Evolutionary conservation across 257 asterid species (phyloP).

Genomic region (Nicotiana noctiflora): DNA sequence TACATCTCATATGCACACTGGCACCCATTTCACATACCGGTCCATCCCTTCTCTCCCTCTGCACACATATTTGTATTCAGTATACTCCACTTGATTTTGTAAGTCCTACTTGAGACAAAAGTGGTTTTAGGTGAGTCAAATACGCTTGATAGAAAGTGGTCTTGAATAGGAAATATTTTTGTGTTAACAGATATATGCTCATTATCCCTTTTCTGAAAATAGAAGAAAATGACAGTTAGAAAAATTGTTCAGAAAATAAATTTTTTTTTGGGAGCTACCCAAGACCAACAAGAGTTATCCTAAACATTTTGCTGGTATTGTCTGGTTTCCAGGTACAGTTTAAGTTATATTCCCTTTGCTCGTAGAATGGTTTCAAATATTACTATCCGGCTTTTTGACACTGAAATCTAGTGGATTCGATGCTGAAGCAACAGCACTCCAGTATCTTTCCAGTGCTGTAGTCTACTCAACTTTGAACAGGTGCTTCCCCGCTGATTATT

Average conservation of each 20-base stretch:
- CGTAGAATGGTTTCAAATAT: slow-evolving; percentile 76
- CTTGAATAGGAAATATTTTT: background rate
- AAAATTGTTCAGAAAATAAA: background rate
- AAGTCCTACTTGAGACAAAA: background rate
- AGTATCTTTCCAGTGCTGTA: background rate
- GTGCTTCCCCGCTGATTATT: background rate
- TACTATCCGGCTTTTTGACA: slow-evolving; percentile 85
- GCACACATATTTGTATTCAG: background rate
- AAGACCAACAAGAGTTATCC: background rate
- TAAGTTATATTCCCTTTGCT: slow-evolving; percentile 90
- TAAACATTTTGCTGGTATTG: background rate
- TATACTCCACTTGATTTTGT: background rate
- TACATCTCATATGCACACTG: background rate
- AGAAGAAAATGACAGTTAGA: background rate
- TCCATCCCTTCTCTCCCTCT: background rate
- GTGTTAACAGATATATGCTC: background rate
- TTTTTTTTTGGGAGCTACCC: background rate
- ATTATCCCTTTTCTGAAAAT: background rate
- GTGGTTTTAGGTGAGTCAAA: background rate
- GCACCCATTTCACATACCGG: background rate
- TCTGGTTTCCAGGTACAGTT: slow-evolving; percentile 77
- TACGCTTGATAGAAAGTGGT: background rate
- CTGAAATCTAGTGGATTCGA: slow-evolving; percentile 56
- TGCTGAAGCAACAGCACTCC: background rate
- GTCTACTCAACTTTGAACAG: background rate